These are phyloP conservation scores for Clarireedia monteithiana DNA, from an alignment of 2,329 filamentous ascomycete genomes.

Conservation along the genomic window DNA sequence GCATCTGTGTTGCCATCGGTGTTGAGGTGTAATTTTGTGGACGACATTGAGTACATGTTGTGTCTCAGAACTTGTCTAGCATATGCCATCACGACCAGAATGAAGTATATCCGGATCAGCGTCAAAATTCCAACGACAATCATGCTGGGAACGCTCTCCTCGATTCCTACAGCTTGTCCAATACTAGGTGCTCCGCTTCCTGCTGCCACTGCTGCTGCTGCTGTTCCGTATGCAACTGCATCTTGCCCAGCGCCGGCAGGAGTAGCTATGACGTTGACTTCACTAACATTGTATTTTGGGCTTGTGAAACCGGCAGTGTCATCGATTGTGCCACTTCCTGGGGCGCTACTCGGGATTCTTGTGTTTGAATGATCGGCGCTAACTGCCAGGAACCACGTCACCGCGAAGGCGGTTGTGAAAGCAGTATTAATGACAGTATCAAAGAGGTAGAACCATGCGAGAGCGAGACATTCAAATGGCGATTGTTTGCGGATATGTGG, in stretches of 20 bases:
- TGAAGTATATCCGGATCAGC: conserved; percentile 72
- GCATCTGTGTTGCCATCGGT: conserved; percentile 34
- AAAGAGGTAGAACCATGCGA: conserved; percentile 79
- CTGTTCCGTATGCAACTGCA: conserved; percentile 38
- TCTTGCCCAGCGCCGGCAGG: conserved; percentile 45
- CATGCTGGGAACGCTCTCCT: conserved; percentile 67
- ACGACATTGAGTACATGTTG: conserved; percentile 47
- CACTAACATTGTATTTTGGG: conserved; percentile 52
- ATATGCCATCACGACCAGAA: conserved; percentile 75
- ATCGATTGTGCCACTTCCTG: conserved; percentile 38
- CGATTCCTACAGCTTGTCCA: conserved; percentile 57
- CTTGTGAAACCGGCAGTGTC: conserved; percentile 58
- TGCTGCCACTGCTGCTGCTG: conserved; percentile 30
- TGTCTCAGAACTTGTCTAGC: conserved; percentile 69
- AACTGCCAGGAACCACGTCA: conserved; percentile 79
- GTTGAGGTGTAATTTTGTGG: conserved; percentile 26
- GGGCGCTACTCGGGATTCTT: conserved; percentile 31
- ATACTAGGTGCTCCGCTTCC: conserved; percentile 39
- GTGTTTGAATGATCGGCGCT: conserved; percentile 32
- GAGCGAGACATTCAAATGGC: conserved; percentile 69
- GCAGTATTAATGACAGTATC: conserved; percentile 75
- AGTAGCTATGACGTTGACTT: conserved; percentile 45
- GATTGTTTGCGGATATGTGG: conserved; percentile 73
- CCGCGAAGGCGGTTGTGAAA: conserved; percentile 75
- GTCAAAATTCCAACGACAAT: conserved; percentile 67